Base-by-base conservation (phyloP, 2,329 filamentous ascomycete genomes). In the Neofusicoccum kwambonambiense region DNA sequence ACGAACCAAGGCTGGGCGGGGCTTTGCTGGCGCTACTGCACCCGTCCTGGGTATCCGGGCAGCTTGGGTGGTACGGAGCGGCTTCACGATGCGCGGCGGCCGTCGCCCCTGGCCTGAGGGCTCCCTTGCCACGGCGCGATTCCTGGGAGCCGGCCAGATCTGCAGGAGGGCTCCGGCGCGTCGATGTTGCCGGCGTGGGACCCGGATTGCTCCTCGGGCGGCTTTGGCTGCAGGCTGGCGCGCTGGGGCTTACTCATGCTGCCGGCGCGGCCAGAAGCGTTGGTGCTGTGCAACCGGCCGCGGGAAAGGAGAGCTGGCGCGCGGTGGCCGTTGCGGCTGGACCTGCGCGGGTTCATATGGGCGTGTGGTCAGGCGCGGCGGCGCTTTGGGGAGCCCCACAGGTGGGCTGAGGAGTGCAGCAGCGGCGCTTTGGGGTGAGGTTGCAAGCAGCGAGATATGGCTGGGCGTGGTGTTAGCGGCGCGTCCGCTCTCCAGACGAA, bases 361-460 rank as follows among this genome's bases (percentile, higher is more conserved):
- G 5, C 27, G 27, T 31, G 27, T 7, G 27, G 27, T 31, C 27
- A 31, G 27, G 27, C 27, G 27, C 6, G 27, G 27, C 27, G 27
- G 27, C 27, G 27, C 27, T 5, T 7, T 5, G 27, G 27, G 4
- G 27, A 31, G 56, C 56, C 56, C 56, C 56, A 47, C 56, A 47
- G 39, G 41, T 60, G 56, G 56, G 56, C 42, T 60, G 56, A 60
- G 41, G 41, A 19, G 56, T 60, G 56, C 56, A 60, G 52, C 11
- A 5, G 27, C 27, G 27, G 27, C 27, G 27, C 27, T 7, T 31
- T 31, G 27, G 37, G 52, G 41, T 31, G 52, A 57, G 52, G 41
- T 60, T 45, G 56, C 41, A 60, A 60, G 56, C 56, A 60, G 56
- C 41, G 31, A 34, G 11, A 17, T 42, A 12, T 27, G 50, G 50